A percentile compares a stretch with the other conserved stretches of the same genome.
These are phyloP conservation scores for Trichosporon inkin DNA, from an alignment of 1,284 basidiomycete genomes.

Conservation along the genomic window DNA sequence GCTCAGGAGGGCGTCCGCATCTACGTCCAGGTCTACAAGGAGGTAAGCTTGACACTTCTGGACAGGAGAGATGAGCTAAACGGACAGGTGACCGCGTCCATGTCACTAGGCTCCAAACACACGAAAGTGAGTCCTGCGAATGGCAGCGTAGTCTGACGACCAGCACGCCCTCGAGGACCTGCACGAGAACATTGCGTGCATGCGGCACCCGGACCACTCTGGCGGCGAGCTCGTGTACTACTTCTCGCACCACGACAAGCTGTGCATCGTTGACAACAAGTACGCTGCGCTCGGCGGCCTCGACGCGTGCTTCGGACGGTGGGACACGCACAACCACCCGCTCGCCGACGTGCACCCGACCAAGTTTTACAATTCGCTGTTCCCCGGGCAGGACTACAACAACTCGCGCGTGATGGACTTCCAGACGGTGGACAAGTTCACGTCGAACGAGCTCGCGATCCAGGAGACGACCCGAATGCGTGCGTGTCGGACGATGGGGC, in stretches of 20 bases:
- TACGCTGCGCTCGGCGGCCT: slow-evolving; percentile 98
- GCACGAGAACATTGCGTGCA: slow-evolving; percentile 79
- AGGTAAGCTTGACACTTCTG: slow-evolving; percentile 52
- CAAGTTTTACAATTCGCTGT: slow-evolving; percentile 72
- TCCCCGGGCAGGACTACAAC: slow-evolving; percentile 92
- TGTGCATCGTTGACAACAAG: slow-evolving; percentile 95
- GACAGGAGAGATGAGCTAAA: slow-evolving; percentile 15
- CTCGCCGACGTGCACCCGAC: slow-evolving; percentile 86
- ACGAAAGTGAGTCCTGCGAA: slow-evolving; percentile 60
- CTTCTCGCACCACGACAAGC: slow-evolving; percentile 53
- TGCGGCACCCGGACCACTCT: slow-evolving; percentile 85
- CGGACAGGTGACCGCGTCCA: slow-evolving; percentile 72
- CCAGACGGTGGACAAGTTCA: slow-evolving; percentile 68
- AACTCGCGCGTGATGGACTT: slow-evolving; percentile 57
- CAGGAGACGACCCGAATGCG: slow-evolving; percentile 62
- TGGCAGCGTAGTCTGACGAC: slow-evolving; percentile 17
- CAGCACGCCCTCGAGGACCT: slow-evolving; percentile 70
- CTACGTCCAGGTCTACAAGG: slow-evolving; percentile 84
- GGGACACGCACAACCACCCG: slow-evolving; percentile 77
- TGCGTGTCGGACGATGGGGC: slow-evolving; percentile 22
- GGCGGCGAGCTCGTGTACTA: slow-evolving; percentile 57
- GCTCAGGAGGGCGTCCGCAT: slow-evolving; percentile 85
- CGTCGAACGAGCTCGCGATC: slow-evolving; percentile 67
- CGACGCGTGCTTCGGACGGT: slow-evolving; percentile 79
- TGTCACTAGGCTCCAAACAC: slow-evolving; percentile 78